A percentile compares a stretch with the other conserved stretches of the same genome.
Conservation (phyloP, 139 green algal species). For the Volvox africanus region DNA sequence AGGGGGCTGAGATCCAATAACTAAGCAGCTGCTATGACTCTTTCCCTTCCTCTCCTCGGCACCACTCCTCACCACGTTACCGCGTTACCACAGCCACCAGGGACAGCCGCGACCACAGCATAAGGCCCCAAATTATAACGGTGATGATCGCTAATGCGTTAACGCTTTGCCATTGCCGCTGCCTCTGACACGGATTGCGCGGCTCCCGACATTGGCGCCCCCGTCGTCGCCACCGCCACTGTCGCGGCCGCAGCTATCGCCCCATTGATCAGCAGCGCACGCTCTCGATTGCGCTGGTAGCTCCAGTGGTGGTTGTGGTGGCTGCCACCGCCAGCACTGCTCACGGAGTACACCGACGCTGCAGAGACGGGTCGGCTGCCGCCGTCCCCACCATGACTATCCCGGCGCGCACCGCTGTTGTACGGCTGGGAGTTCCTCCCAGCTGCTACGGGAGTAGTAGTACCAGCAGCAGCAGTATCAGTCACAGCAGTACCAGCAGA, state of each 20-base stretch:
- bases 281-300: conserved; percentile 28
- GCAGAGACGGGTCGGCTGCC: neutral
- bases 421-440: too few species aligned
- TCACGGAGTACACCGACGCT: neutral
- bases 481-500: neutral
- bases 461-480: too few species aligned
- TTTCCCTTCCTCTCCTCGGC: neutral
- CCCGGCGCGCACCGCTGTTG: too few species aligned
- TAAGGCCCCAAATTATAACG: too few species aligned
- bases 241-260: neutral
- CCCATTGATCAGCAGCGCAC: neutral
- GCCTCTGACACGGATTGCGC: neutral
- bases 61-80: neutral
- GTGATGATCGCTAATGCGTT: too few species aligned
- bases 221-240: neutral
- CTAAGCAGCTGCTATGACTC: too few species aligned
- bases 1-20: too few species aligned
- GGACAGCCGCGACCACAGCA: neutral
- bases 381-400: too few species aligned
- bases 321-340: neutral
- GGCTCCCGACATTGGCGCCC: neutral
- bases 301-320: conserved; percentile 29
- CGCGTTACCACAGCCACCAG: neutral
- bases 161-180: neutral
- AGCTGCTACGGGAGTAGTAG: too few species aligned